These are phyloP conservation scores for Prunus dulcis DNA, from an alignment of 306 rosid species.

Conservation along the genomic window DNA sequence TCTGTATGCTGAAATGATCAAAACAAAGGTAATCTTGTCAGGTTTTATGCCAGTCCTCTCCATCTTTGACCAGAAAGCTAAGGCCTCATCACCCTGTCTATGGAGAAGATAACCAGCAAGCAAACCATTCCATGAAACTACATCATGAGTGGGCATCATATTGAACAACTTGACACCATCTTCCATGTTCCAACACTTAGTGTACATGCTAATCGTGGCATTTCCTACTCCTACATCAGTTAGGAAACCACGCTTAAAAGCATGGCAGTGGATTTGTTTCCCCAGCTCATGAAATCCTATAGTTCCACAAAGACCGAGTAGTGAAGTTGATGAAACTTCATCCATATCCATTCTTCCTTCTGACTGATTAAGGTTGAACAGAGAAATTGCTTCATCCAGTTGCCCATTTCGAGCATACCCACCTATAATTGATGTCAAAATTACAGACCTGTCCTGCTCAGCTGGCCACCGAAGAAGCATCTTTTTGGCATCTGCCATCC, in stretches of 20 bases:
- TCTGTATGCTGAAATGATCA: constrained; percentile 72
- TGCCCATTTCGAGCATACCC: constrained; percentile 71
- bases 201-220: constrained; percentile 76
- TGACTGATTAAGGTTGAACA: constrained; percentile 43
- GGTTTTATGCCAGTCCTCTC: constrained; percentile 60
- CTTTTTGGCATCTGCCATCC: constrained; percentile 63
- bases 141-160: constrained; percentile 43
- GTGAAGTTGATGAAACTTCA: constrained; percentile 56
- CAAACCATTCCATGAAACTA: constrained; percentile 83
- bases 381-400: constrained; percentile 56
- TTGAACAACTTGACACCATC: constrained; percentile 51
- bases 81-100: constrained; percentile 66
- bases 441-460: constrained; percentile 39
- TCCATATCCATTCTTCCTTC: constrained; percentile 64
- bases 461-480: constrained; percentile 53
- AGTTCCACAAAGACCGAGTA: constrained; percentile 66
- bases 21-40: constrained; percentile 48
- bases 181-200: constrained; percentile 74
- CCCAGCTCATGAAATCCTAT: constrained; percentile 75
- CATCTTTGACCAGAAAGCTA: constrained; percentile 69
- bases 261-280: constrained; percentile 72
- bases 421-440: constrained; percentile 74
- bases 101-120: constrained; percentile 71
- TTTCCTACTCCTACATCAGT: constrained; percentile 64
- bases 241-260: constrained; percentile 52